Evolutionary conservation across 345 rosid genomes (phyloP).

Genomic region (Syzygium oleosum): DNA sequence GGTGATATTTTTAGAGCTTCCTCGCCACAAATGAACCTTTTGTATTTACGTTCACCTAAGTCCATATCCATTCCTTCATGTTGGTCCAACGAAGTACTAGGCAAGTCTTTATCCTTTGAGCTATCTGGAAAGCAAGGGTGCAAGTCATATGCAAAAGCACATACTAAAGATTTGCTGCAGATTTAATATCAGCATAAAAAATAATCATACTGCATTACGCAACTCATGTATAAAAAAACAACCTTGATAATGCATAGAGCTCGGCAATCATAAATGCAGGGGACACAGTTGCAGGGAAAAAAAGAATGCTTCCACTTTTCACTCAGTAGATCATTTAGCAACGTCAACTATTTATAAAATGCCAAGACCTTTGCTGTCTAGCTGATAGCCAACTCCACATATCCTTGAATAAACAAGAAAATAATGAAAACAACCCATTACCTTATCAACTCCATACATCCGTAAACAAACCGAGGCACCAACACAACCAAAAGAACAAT

Average conservation of each 20-base stretch:
- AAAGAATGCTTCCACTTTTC: not conserved
- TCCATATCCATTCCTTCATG: conserved; percentile 24
- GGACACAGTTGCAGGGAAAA: not conserved
- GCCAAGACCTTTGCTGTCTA: not conserved
- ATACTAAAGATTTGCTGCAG: not conserved
- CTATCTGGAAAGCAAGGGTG: conserved; percentile 30
- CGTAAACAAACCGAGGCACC: not conserved
- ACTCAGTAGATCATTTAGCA: not conserved
- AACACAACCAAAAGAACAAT: not conserved
- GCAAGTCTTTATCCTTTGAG: conserved; percentile 24
- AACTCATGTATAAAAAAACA: not conserved
- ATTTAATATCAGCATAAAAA: not conserved
- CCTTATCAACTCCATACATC: not conserved
- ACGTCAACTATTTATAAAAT: not conserved
- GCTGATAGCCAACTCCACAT: not conserved
- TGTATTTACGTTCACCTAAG: conserved; percentile 36
- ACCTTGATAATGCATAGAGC: not conserved
- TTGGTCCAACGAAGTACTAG: conserved; percentile 16
- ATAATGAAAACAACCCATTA: not conserved
- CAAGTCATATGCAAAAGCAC: not conserved
- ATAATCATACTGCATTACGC: not conserved
- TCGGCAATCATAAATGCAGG: not conserved
- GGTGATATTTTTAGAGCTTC: conserved; percentile 75
- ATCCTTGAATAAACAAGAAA: not conserved
- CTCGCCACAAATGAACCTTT: conserved; percentile 65